A percentile compares a stretch with the other conserved stretches of the same genome.
Evolutionary conservation across 2,329 filamentous ascomycete genomes (phyloP).

Genomic region (Pyricularia grisea): DNA sequence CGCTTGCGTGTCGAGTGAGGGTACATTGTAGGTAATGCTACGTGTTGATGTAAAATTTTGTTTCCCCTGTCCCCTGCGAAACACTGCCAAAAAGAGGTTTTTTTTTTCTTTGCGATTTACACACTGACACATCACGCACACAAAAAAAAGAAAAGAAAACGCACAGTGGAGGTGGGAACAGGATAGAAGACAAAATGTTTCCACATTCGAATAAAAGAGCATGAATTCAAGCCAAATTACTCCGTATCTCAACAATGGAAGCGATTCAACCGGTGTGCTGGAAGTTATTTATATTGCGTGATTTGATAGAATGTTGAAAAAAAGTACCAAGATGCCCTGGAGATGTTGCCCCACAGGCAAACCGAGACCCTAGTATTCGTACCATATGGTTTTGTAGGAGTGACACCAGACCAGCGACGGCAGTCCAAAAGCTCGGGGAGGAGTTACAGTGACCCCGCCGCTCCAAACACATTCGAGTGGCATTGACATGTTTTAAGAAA

Average conservation of each 20-base stretch:
- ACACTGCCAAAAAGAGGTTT: neutral
- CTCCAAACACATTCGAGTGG: neutral
- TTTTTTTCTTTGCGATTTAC: neutral
- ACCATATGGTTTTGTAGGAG: neutral
- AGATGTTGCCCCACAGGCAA: neutral
- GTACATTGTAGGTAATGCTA: neutral
- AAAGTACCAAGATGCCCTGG: neutral
- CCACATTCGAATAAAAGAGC: neutral
- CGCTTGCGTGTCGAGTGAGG: neutral
- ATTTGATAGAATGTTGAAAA: neutral
- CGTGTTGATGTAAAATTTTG: neutral
- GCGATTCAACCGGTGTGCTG: neutral
- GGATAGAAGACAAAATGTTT: neutral
- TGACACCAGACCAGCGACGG: neutral
- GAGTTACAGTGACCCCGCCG: neutral
- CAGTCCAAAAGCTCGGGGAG: neutral
- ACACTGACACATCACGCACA: neutral
- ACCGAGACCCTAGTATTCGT: neutral
- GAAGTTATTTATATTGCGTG: neutral
- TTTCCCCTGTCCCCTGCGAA: neutral
- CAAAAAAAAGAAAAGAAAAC: neutral
- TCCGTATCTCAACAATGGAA: no score
- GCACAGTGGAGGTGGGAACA: neutral
- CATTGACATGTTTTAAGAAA: neutral
- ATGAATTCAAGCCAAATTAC: neutral